Evolutionary conservation across 2,329 filamentous ascomycete species (phyloP), one percentile per base, ranked within the genome.

Genomic region (Trichoderma sp.): DNA sequence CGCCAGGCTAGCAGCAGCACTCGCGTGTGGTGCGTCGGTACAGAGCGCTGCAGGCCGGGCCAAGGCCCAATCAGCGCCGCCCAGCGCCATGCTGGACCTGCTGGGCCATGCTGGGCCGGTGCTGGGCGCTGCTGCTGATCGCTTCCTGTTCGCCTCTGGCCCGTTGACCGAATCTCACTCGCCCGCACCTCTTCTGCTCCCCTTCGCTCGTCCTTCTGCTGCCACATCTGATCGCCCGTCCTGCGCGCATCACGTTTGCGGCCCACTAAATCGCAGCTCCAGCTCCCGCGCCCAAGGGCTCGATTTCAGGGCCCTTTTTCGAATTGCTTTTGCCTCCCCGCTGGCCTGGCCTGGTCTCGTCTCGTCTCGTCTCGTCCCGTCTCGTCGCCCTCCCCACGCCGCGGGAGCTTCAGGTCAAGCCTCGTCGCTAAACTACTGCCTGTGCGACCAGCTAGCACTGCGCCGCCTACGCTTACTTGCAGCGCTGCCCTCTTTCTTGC

Each of bases 111-210:
- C 60, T 57, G 47, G 47, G n/a, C n/a, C 47, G n/a, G 47, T 33
- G 55, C 59, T 29, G 31, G 29, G 43, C 43, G 43, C 52, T 63
- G 31, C 31, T 35, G 58, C 56, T 60, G 67, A 68, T 68, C 67
- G 67, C 67, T 68, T 68, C 59, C 59, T 49, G 33, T 68, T 68
- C 66, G 66, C 58, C 61, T 31, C 49, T 63, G 63, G 59, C 37
- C 67, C 63, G 43, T 57, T 57, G 63, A 57, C 63, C 37, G 52
- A 57, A 57, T 57, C 63, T 66, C 53, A 66, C 63, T 58, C 63
- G 37, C 60, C 60, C 60, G 43, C 62, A 56, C 31, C 56, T 52
- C 52, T 68, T 31, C 33, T 47, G 31, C 40, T 16, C 52, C 29
- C 35, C 27, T n/a, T 43, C 35, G 3, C 53, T 58, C 53, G 40